These are phyloP conservation scores for Fusarium sp. DNA, from an alignment of 2,329 filamentous ascomycete genomes.

Conservation along the genomic window DNA sequence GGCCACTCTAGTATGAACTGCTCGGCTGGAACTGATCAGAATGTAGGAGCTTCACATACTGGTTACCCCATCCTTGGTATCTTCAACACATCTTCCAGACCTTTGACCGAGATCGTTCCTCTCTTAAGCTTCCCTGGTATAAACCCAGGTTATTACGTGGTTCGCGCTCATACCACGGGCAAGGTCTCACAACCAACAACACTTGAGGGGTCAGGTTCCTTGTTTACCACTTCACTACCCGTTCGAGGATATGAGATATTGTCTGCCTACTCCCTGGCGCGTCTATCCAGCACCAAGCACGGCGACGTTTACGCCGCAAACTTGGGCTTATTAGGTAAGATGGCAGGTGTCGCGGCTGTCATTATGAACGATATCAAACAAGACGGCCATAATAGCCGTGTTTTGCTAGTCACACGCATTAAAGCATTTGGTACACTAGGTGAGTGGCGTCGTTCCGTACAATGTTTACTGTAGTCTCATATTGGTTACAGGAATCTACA, in stretches of 20 bases:
- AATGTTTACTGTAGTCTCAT: neutral
- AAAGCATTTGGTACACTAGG: slow-evolving; percentile 85
- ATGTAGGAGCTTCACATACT: slow-evolving; percentile 63
- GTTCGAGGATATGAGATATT: slow-evolving; percentile 83
- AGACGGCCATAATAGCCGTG: slow-evolving; percentile 62
- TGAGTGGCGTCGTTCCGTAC: slow-evolving; percentile 51
- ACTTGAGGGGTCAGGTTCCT: slow-evolving; percentile 57
- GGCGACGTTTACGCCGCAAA: slow-evolving; percentile 69
- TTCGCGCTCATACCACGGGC: slow-evolving; percentile 78
- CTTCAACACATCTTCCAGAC: slow-evolving; percentile 80
- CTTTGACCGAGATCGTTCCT: slow-evolving; percentile 76
- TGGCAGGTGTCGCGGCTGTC: slow-evolving; percentile 88
- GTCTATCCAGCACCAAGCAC: slow-evolving; percentile 61
- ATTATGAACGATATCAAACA: slow-evolving; percentile 70
- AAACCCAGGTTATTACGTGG: slow-evolving; percentile 71
- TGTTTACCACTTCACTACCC: slow-evolving; percentile 73
- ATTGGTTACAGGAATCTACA: slow-evolving; percentile 71
- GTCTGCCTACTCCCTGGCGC: slow-evolving; percentile 75
- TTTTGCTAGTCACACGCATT: slow-evolving; percentile 75
- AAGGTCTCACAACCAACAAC: slow-evolving; percentile 67
- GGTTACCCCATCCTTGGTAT: slow-evolving; percentile 84
- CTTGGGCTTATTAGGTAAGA: slow-evolving; percentile 85
- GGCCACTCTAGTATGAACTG: neutral
- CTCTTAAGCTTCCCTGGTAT: slow-evolving; percentile 81
- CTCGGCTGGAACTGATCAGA: slow-evolving; percentile 6